phyloP scores from a whole-genome alignment of 257 asterid species.

The Solanum chmielewskii region DNA sequence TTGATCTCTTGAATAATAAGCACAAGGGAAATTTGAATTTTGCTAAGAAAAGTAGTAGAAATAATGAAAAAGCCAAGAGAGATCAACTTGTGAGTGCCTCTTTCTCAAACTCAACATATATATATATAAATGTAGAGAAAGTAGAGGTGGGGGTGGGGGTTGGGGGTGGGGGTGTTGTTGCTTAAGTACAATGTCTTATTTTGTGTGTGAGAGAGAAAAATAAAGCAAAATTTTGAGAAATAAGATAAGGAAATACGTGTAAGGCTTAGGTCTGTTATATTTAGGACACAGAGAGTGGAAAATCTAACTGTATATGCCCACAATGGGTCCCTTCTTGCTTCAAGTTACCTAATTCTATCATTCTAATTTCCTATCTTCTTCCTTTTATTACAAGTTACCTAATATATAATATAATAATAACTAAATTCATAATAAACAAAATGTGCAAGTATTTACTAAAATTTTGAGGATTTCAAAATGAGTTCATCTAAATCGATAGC shows the following conservation, averaged over 20 bases:
- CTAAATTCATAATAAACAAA: background rate
- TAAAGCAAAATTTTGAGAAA: background rate
- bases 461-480: background rate
- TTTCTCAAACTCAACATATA: background rate
- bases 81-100: background rate
- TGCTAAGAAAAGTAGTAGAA: background rate
- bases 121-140: constrained; percentile 11
- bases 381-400: background rate
- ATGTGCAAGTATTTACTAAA: background rate
- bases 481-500: background rate
- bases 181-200: background rate
- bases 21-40: background rate
- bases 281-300: constrained; percentile 50
- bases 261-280: background rate
- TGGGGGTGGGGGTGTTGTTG: background rate
- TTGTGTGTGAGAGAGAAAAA: background rate
- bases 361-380: background rate
- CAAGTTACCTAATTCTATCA: background rate
- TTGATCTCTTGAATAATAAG: background rate
- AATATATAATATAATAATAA: background rate
- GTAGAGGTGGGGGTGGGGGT: background rate
- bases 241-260: background rate
- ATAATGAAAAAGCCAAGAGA: background rate
- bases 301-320: background rate
- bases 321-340: background rate